Percentiles rank a stretch among this genome's conserved stretches.
Conservation (phyloP, 768 basidiomycete genomes). For the Lactarius tabidus region DNA sequence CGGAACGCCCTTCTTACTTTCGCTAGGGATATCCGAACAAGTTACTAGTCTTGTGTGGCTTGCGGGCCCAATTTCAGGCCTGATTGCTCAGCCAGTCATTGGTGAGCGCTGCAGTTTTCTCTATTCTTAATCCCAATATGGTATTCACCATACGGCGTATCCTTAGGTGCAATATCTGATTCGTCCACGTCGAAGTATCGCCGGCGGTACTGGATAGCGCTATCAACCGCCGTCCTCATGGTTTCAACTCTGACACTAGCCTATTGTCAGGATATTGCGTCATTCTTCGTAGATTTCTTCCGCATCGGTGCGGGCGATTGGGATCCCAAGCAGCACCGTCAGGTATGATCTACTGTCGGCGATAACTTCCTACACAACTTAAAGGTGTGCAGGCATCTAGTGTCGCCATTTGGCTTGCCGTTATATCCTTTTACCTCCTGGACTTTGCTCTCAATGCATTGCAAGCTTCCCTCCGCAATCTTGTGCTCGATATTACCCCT, state of each 20-base stretch:
- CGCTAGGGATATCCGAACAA: slow-evolving; percentile 77
- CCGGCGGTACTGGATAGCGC: slow-evolving; percentile 87
- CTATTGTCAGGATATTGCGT: slow-evolving; percentile 72
- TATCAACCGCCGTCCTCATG: slow-evolving; percentile 79
- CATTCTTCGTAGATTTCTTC: slow-evolving; percentile 70
- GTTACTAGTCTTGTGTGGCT: slow-evolving; percentile 94
- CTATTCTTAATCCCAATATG: background rate
- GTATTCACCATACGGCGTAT: background rate
- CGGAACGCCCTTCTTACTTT: slow-evolving; percentile 89
- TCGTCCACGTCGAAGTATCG: slow-evolving; percentile 87
- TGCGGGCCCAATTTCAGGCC: slow-evolving; percentile 90
- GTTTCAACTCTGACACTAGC: slow-evolving; percentile 76
- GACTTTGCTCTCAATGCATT: slow-evolving; percentile 98
- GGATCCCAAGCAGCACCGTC: slow-evolving; percentile 68
- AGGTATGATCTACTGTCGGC: slow-evolving; percentile 37
- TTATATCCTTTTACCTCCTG: slow-evolving; percentile 86
- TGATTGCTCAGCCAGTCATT: slow-evolving; percentile 96
- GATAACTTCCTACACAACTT: slow-evolving; percentile 12
- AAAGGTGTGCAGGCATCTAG: slow-evolving; percentile 49
- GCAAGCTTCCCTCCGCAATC: slow-evolving; percentile 87
- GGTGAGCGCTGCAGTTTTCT: slow-evolving; percentile 46
- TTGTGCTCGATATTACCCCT: slow-evolving; percentile 89
- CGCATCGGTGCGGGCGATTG: slow-evolving; percentile 78
- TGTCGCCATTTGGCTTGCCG: slow-evolving; percentile 79
- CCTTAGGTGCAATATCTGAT: slow-evolving; percentile 88